Percentiles rank a stretch among this genome's conserved stretches.
Conservation (phyloP, 768 basidiomycete species). For the Podaxis sp. region DNA sequence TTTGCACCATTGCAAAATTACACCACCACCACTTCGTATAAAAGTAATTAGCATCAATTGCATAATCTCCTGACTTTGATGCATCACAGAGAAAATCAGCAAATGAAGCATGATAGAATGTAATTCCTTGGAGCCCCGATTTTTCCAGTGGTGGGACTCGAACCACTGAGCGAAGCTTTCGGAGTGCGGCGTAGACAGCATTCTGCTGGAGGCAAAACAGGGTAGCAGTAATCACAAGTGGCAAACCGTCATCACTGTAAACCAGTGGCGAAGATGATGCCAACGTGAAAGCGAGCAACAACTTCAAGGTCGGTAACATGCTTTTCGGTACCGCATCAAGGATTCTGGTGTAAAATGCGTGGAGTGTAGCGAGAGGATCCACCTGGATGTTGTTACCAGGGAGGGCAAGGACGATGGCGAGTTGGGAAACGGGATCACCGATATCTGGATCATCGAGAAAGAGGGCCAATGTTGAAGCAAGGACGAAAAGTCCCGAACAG, state of each 20-base stretch:
- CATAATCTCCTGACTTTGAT: background rate
- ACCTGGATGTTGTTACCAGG: too few species aligned
- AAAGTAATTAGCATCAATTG: background rate
- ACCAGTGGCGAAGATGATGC: background rate
- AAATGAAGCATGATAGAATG: constrained; percentile 1
- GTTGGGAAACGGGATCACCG: constrained; percentile 1
- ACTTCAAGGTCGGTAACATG: background rate
- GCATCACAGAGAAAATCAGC: background rate
- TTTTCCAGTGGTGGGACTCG: background rate
- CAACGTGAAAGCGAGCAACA: background rate
- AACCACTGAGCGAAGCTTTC: constrained; percentile 1
- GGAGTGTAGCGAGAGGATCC: background rate
- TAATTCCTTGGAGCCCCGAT: background rate
- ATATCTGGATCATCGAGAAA: background rate
- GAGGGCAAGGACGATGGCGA: background rate
- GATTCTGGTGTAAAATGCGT: background rate
- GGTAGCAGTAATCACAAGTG: background rate
- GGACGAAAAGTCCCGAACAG: background rate
- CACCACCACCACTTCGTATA: background rate
- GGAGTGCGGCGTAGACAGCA: background rate
- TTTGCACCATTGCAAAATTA: background rate
- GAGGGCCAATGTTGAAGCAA: background rate
- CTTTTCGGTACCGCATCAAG: background rate
- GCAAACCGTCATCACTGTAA: background rate
- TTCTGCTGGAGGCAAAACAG: background rate